phyloP scores from a whole-genome alignment of 1,284 basidiomycete species.

The Trametes pubescens region DNA sequence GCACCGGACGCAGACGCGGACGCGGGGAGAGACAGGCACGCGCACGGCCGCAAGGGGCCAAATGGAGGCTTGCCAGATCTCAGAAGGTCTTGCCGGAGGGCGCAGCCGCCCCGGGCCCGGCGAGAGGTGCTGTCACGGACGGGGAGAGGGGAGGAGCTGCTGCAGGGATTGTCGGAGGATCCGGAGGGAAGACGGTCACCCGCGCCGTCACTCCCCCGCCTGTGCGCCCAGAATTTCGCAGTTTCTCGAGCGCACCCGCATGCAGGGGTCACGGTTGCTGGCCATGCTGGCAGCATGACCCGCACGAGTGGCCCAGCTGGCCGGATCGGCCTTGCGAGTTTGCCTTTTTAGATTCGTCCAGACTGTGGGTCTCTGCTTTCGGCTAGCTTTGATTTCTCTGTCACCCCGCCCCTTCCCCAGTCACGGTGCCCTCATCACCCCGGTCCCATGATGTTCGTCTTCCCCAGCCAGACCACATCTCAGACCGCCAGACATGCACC shows the following conservation, averaged over 20 bases:
- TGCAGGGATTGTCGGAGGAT: neutral
- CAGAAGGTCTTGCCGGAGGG: neutral
- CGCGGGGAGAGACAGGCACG: constrained; percentile 8
- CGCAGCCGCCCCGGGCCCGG: neutral
- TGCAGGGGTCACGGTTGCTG: neutral
- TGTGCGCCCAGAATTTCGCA: neutral
- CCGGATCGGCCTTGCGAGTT: constrained; percentile 42
- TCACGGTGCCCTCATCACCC: constrained; percentile 30
- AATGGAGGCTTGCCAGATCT: neutral
- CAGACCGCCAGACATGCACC: neutral
- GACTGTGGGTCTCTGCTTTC: constrained; percentile 41
- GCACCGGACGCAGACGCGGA: neutral
- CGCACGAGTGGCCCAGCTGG: constrained; percentile 1
- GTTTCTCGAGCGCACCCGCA: neutral
- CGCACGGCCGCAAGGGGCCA: constrained; percentile 13
- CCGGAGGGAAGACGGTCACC: neutral
- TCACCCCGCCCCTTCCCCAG: constrained; percentile 22
- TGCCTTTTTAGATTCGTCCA: constrained; percentile 45
- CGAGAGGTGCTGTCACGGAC: neutral
- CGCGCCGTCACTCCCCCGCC: neutral
- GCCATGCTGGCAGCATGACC: neutral
- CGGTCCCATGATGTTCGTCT: constrained; percentile 39
- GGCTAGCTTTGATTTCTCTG: constrained; percentile 40
- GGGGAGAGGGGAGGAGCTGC: neutral
- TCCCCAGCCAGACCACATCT: constrained; percentile 13